These are phyloP conservation scores for Trametes cinnabarina DNA, from an alignment of 768 basidiomycete genomes.

Conservation along the genomic window DNA sequence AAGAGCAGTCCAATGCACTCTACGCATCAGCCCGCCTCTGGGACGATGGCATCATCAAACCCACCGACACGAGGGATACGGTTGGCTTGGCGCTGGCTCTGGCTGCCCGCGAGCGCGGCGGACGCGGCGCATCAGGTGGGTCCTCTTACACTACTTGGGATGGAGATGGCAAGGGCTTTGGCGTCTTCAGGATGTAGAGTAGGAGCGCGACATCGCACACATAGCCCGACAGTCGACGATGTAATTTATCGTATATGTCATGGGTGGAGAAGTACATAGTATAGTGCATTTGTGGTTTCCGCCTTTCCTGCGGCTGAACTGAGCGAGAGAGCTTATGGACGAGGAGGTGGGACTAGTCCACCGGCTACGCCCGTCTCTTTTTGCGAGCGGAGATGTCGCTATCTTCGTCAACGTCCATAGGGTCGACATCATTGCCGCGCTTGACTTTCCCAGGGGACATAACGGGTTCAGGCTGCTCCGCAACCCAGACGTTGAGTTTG, in stretches of 20 bases:
- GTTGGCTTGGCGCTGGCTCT: conserved; percentile 86
- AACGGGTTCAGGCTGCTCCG: conserved; percentile 11
- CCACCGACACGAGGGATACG: conserved; percentile 84
- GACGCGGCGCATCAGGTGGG: conserved; percentile 7
- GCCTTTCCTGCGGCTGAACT: no score
- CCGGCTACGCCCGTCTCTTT: conserved; percentile 19
- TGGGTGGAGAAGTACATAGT: no score
- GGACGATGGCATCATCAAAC: conserved; percentile 91
- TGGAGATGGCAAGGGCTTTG: conserved; percentile 69
- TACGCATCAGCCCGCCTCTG: conserved; percentile 92
- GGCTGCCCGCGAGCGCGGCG: conserved; percentile 47
- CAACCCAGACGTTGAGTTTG: conserved; percentile 31
- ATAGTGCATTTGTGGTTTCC: no score
- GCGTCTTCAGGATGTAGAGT: conserved; percentile 55
- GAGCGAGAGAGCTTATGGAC: no score
- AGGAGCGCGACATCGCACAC: neutral
- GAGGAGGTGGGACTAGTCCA: no score
- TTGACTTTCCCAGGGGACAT: conserved; percentile 4
- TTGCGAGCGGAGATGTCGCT: conserved; percentile 19
- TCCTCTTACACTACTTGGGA: conserved; percentile 60
- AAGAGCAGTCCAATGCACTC: conserved; percentile 80
- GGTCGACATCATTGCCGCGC: conserved; percentile 19
- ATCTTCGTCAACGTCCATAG: conserved; percentile 27
- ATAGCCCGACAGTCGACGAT: neutral
- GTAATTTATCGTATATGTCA: conserved; percentile 2